Conservation (phyloP, 768 basidiomycete species). For the Rhizopogon roseolus region DNA sequence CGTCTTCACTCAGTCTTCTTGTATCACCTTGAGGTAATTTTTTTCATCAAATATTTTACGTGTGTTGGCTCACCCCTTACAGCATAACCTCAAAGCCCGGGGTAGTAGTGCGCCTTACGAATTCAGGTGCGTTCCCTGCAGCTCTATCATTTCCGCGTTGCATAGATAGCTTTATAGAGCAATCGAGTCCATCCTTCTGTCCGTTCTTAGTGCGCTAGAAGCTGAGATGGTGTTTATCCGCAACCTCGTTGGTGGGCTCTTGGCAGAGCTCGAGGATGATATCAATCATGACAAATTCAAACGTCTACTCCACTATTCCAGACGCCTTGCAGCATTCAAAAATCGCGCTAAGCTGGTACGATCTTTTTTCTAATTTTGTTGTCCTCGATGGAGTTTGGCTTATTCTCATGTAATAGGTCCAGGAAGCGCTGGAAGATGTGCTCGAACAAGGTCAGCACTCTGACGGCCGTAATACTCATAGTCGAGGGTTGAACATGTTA, state of each 20-base stretch:
- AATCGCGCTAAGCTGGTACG: constrained; percentile 81
- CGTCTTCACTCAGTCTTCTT: constrained; percentile 82
- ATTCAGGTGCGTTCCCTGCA: constrained; percentile 55
- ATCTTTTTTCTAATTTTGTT: neutral
- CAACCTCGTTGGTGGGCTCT: constrained; percentile 81
- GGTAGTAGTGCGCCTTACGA: constrained; percentile 75
- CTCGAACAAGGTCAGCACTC: constrained; percentile 69
- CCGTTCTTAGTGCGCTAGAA: constrained; percentile 88
- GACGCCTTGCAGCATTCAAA: constrained; percentile 83
- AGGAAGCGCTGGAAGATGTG: constrained; percentile 88
- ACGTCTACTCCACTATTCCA: constrained; percentile 85
- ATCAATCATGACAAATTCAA: constrained; percentile 96
- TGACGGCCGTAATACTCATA: neutral
- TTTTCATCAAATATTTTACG: constrained; percentile 3
- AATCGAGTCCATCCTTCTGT: constrained; percentile 87
- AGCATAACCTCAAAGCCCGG: constrained; percentile 84
- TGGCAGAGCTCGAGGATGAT: constrained; percentile 92
- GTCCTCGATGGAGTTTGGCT: neutral
- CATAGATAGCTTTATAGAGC: constrained; percentile 51
- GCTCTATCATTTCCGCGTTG: constrained; percentile 5
- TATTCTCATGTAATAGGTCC: constrained; percentile 48
- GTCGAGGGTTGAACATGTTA: neutral
- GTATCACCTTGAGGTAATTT: constrained; percentile 75
- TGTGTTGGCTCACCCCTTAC: constrained; percentile 10
- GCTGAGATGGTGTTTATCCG: constrained; percentile 96